Conservation (phyloP, 768 basidiomycete genomes). For the Termitomyces titanicus region DNA sequence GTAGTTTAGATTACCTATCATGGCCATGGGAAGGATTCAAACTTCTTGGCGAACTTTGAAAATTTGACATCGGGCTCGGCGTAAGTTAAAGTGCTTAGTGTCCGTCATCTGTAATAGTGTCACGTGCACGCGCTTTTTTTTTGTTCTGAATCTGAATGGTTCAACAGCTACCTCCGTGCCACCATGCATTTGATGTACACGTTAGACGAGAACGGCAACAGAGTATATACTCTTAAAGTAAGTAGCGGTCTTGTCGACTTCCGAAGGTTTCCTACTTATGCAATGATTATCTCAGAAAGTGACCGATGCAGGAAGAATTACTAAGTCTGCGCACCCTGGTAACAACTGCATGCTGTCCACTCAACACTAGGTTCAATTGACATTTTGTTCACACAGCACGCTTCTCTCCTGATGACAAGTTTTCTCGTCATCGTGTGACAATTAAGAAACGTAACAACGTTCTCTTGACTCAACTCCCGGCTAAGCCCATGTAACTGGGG, state of each 20-base stretch:
- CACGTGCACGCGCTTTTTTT: constrained; percentile 12
- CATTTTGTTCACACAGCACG: constrained; percentile 56
- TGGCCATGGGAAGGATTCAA: too few species aligned
- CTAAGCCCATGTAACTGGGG: constrained; percentile 71
- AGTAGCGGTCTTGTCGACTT: constrained; percentile 12
- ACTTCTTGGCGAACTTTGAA: too few species aligned
- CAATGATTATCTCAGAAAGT: constrained; percentile 68
- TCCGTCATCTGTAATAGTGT: too few species aligned
- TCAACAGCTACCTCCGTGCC: constrained; percentile 6
- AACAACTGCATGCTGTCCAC: constrained; percentile 19
- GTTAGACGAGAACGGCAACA: constrained; percentile 68
- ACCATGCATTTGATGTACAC: constrained; percentile 98
- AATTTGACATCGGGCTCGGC: neutral
- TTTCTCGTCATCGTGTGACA: constrained; percentile 94
- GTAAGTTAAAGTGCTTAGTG: neutral
- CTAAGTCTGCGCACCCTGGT: constrained; percentile 98
- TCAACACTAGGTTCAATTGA: constrained; percentile 3
- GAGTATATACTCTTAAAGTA: constrained; percentile 93
- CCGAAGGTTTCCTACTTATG: neutral
- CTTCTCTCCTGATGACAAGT: constrained; percentile 99
- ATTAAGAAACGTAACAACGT: constrained; percentile 92
- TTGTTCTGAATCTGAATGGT: neutral
- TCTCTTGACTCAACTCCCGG: constrained; percentile 85
- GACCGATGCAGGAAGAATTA: constrained; percentile 75
- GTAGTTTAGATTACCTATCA: too few species aligned